phyloP scores from a whole-genome alignment of 2,329 filamentous ascomycete genomes.

The Leptographium wingfieldii region DNA sequence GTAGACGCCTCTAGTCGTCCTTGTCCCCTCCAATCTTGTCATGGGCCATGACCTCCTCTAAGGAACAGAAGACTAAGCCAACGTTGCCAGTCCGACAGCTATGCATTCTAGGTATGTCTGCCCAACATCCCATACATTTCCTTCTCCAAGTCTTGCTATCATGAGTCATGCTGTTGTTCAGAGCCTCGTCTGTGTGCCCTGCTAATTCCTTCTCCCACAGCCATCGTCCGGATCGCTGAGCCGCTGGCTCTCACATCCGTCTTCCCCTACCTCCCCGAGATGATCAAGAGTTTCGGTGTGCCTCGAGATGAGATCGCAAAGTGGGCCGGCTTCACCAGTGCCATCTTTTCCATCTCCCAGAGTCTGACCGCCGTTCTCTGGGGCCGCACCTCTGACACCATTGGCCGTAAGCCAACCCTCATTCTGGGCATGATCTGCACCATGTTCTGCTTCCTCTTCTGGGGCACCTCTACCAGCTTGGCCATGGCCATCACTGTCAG shows the following conservation, averaged over 20 bases:
- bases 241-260: slow-evolving; percentile 61
- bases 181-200: background rate
- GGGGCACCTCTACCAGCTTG: slow-evolving; percentile 71
- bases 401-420: slow-evolving; percentile 75
- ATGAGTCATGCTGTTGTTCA: background rate
- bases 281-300: slow-evolving; percentile 70
- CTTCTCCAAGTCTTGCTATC: background rate
- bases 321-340: slow-evolving; percentile 66
- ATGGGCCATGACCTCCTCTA: slow-evolving; percentile 9
- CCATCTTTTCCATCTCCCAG: slow-evolving; percentile 60
- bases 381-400: slow-evolving; percentile 63
- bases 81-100: slow-evolving; percentile 69
- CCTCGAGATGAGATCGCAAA: slow-evolving; percentile 59
- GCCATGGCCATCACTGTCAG: slow-evolving; percentile 68
- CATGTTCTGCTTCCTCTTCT: slow-evolving; percentile 69
- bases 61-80: slow-evolving; percentile 24
- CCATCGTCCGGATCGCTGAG: slow-evolving; percentile 67
- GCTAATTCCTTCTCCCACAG: slow-evolving; percentile 26
- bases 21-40: background rate
- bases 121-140: too few relatives aligned
- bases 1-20: background rate
- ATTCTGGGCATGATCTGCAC: slow-evolving; percentile 61
- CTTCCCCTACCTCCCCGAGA: slow-evolving; percentile 61
- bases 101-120: slow-evolving; percentile 53
- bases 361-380: slow-evolving; percentile 60